A percentile compares a stretch with the other conserved stretches of the same genome.
These are phyloP conservation scores for Colletotrichum chlorophyti DNA, from an alignment of 2,329 filamentous ascomycete genomes.

Conservation along the genomic window DNA sequence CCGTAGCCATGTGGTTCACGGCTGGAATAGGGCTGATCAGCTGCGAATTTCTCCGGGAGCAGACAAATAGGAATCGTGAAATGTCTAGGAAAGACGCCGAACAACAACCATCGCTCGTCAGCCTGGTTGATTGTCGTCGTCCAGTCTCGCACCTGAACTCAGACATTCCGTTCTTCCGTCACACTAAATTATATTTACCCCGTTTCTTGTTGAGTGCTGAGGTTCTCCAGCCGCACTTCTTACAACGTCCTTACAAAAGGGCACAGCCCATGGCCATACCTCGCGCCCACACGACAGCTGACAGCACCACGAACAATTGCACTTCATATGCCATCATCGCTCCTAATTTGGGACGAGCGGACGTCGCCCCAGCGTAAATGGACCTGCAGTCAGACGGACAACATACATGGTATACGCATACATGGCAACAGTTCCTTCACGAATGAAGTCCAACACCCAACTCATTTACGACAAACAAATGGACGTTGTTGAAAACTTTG, in stretches of 20 bases:
- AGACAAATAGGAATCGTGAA: not conserved
- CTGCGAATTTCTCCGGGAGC: not conserved
- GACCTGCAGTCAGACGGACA: conserved; percentile 10
- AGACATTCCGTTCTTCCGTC: conserved; percentile 8
- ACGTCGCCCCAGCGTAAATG: not conserved
- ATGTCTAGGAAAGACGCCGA: not conserved
- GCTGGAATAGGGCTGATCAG: conserved; percentile 1
- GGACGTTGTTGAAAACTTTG: no score
- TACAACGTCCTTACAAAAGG: not conserved
- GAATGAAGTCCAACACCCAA: no score
- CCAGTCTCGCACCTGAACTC: conserved; percentile 5
- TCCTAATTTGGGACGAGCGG: conserved; percentile 6
- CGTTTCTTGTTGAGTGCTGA: conserved; percentile 4
- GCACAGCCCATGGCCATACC: conserved; percentile 5
- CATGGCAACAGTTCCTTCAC: no score
- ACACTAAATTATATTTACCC: conserved; percentile 7
- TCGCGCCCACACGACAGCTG: not conserved
- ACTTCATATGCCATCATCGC: not conserved
- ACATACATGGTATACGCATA: no score
- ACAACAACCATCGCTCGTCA: not conserved
- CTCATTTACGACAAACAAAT: no score
- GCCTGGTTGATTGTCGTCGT: not conserved
- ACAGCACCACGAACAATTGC: conserved; percentile 1
- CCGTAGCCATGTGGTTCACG: conserved; percentile 4
- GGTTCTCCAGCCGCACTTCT: not conserved